Evolutionary conservation across 306 rosid genomes (phyloP), one percentile per base, ranked within the genome.

Genomic region (Cucurbita ficifolia): DNA sequence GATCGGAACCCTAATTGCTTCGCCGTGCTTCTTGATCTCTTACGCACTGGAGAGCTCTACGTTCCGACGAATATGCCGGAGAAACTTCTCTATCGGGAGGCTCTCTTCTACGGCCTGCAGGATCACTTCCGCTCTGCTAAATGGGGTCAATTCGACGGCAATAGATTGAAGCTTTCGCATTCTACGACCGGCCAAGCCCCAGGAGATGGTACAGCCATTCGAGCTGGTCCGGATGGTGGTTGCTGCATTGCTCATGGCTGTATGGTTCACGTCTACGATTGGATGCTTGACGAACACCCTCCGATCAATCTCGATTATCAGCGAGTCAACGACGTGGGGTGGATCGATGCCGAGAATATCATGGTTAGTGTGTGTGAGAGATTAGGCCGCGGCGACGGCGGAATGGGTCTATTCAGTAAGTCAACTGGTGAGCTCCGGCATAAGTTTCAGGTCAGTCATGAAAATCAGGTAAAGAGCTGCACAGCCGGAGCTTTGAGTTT

Each of bases 1-100:
- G 99, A 94, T 78, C 89, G 99, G 36, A 94, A 91, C 83, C 89
- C 97, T 0, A 92, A 94, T 78, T 94, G 97, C 80, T 91, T 94
- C 59, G 81, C 83, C 2, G 81, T 91, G 63, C 89, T 94, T 65
- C 92, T 94, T 7, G 96, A 94, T 83, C 99, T 94, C 55, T 92
- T 94, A 35, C 79, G 97, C 63, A 85, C 95, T 17, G 81, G 86
- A 0, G 92, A 89, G 55, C 88, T 94, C 21, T 74, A 76, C 51
- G 19, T 84, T 68, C 95, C 96, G 1, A 61, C 77, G 1, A 82
- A 82, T 48, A 50, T 91, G 11, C 89, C 96, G 0, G 95, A 90
- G 76, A 89, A 84, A 76, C 97, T 90, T 4, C 77, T 94, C 17
- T 88, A 83, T 81, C 81, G 91, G n/a, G 99, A 94, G 49, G 97